Conservation (phyloP, 2,329 filamentous ascomycete genomes). For the Penicillium sp. region DNA sequence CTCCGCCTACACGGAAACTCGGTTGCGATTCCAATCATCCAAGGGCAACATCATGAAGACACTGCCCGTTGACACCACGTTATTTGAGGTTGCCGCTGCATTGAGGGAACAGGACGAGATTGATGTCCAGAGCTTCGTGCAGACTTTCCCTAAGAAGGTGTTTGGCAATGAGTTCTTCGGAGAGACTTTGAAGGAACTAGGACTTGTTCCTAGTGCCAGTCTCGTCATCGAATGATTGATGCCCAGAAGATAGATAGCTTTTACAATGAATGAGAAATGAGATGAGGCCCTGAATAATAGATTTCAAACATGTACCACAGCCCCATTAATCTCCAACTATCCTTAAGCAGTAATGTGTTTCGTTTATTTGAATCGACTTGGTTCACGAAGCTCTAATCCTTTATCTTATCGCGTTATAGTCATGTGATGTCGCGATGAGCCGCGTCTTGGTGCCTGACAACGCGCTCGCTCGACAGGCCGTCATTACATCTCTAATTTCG, state of each 20-base stretch:
- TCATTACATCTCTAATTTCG: conserved; percentile 8
- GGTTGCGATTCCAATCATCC: conserved; percentile 76
- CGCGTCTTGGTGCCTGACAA: conserved; percentile 22
- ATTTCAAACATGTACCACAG: not conserved
- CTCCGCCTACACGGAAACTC: conserved; percentile 73
- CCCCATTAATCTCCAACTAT: not conserved
- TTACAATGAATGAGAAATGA: conserved; percentile 14
- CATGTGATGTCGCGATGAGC: conserved; percentile 38
- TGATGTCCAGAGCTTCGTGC: conserved; percentile 73
- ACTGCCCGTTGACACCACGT: conserved; percentile 80
- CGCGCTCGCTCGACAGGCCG: conserved; percentile 24
- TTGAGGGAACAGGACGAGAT: conserved; percentile 69
- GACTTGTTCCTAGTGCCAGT: conserved; percentile 85
- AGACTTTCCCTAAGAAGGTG: conserved; percentile 82
- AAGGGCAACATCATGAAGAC: conserved; percentile 81
- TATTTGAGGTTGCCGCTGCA: conserved; percentile 85
- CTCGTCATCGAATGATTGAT: conserved; percentile 63
- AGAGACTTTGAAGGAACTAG: conserved; percentile 88
- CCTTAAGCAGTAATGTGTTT: not conserved
- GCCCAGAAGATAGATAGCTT: conserved; percentile 5
- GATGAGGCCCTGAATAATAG: not conserved
- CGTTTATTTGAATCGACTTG: not conserved
- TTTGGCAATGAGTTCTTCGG: conserved; percentile 77
- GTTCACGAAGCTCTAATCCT: not conserved
- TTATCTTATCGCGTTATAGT: conserved; percentile 12